These are phyloP conservation scores for Macrophomina phaseolina DNA, from an alignment of 2,329 filamentous ascomycete genomes.

Conservation along the genomic window DNA sequence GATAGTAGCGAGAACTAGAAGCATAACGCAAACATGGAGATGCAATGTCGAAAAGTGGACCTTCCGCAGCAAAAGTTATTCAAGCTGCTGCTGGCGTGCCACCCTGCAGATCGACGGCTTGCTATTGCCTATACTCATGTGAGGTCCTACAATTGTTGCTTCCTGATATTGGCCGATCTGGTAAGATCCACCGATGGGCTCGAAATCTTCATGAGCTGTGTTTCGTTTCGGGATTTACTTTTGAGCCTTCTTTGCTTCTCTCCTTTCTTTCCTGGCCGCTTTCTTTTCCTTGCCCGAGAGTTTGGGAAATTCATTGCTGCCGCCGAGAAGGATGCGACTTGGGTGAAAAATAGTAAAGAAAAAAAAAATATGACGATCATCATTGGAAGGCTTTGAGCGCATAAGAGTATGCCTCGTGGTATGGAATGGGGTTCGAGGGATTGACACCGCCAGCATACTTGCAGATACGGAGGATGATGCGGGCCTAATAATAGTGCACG, in stretches of 20 bases:
- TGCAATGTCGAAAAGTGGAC: too few species aligned
- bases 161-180: neutral
- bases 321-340: slow-evolving; percentile 34
- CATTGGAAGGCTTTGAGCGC: slow-evolving; percentile 62
- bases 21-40: too few species aligned
- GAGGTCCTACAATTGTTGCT: neutral
- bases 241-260: slow-evolving; percentile 28
- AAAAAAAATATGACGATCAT: slow-evolving; percentile 45
- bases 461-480: slow-evolving; percentile 66
- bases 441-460: slow-evolving; percentile 60
- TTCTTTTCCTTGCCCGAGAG: slow-evolving; percentile 36
- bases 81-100: too few species aligned
- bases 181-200: neutral
- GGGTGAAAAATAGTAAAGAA: slow-evolving; percentile 34
- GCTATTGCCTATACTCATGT: neutral
- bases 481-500: slow-evolving; percentile 32
- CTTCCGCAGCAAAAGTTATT: too few species aligned
- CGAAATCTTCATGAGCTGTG: neutral
- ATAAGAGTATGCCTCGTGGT: slow-evolving; percentile 60
- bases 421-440: slow-evolving; percentile 52
- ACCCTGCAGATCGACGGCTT: neutral
- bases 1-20: too few species aligned
- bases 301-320: slow-evolving; percentile 36
- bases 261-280: slow-evolving; percentile 26
- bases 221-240: neutral